These are phyloP conservation scores for Penicillium sp. DNA, from an alignment of 2,329 filamentous ascomycete species.

Conservation along the genomic window DNA sequence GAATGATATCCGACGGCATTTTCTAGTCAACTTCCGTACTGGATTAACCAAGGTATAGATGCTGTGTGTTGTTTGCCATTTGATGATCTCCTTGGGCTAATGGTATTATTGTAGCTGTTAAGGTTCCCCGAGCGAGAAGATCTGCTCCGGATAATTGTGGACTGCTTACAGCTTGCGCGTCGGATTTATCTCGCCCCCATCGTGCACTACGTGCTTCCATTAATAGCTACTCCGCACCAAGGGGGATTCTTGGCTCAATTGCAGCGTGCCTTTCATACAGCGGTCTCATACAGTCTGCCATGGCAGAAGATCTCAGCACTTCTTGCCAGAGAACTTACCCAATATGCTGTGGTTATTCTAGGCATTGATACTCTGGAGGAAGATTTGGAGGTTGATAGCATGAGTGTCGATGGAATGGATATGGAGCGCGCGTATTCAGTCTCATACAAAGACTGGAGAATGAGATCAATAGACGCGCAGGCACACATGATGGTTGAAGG, in stretches of 20 bases:
- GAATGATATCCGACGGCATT: slow-evolving; percentile 46
- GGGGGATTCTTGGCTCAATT: slow-evolving; percentile 38
- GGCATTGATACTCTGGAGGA: slow-evolving; percentile 37
- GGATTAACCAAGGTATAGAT: slow-evolving; percentile 35
- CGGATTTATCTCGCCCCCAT: slow-evolving; percentile 41
- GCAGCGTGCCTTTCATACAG: slow-evolving; percentile 46
- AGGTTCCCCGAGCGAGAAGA: slow-evolving; percentile 23
- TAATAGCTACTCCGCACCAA: slow-evolving; percentile 28
- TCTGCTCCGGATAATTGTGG: slow-evolving; percentile 34
- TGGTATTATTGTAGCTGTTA: slow-evolving; percentile 24
- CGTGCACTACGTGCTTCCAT: slow-evolving; percentile 34
- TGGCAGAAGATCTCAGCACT: slow-evolving; percentile 44
- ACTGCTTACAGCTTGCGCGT: slow-evolving; percentile 37
- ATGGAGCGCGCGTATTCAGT: slow-evolving; percentile 38
- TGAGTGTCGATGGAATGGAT: slow-evolving; percentile 37
- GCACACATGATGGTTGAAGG: slow-evolving; percentile 36
- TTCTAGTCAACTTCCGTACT: slow-evolving; percentile 38
- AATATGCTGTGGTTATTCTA: slow-evolving; percentile 45
- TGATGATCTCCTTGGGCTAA: slow-evolving; percentile 3
- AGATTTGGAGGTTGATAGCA: slow-evolving; percentile 19
- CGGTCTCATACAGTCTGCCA: slow-evolving; percentile 50
- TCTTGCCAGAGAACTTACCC: slow-evolving; percentile 47
- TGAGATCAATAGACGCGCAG: slow-evolving; percentile 28
- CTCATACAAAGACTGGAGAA: slow-evolving; percentile 40
- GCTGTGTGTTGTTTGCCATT: background rate